phyloP scores from a whole-genome alignment of 1,284 basidiomycete genomes.

The Boletus semigastroideus region DNA sequence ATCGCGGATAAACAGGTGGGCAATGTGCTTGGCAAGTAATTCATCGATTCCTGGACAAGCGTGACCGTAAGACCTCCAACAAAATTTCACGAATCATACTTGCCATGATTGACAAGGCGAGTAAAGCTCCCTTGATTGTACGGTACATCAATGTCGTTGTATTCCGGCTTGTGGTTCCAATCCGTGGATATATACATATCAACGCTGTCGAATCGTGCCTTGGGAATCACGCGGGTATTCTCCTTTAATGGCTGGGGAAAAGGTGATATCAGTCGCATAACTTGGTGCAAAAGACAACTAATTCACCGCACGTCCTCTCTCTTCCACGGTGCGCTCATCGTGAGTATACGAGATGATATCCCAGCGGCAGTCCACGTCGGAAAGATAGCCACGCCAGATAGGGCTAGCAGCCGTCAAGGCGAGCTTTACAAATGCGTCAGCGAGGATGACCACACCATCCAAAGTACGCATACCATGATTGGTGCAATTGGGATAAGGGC shows the following conservation, averaged over 20 bases:
- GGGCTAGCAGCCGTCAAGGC: conserved; percentile 95
- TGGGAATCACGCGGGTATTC: conserved; percentile 80
- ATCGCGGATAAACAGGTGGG: conserved; percentile 97
- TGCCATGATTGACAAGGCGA: conserved; percentile 73
- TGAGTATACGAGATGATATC: conserved; percentile 97
- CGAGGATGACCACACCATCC: neutral
- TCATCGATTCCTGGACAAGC: conserved; percentile 75
- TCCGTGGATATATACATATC: conserved; percentile 91
- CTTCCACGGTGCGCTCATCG: conserved; percentile 94
- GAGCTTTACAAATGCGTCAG: conserved; percentile 50
- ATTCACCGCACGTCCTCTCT: conserved; percentile 79
- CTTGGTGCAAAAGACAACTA: neutral
- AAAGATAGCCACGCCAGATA: conserved; percentile 90
- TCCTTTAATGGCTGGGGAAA: conserved; percentile 73
- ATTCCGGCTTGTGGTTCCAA: conserved; percentile 86
- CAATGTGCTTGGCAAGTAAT: conserved; percentile 86
- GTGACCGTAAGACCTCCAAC: neutral
- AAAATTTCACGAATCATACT: conserved; percentile 19
- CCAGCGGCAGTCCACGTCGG: conserved; percentile 98
- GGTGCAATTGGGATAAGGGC: conserved; percentile 92
- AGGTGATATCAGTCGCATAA: conserved; percentile 7
- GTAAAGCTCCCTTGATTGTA: conserved; percentile 76
- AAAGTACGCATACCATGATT: conserved; percentile 68
- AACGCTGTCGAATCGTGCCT: conserved; percentile 96
- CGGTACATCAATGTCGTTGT: conserved; percentile 88